Evolutionary conservation across 1,284 basidiomycete genomes (phyloP), one percentile per base, ranked within the genome.

Genomic region (Apiotrichum domesticum): DNA sequence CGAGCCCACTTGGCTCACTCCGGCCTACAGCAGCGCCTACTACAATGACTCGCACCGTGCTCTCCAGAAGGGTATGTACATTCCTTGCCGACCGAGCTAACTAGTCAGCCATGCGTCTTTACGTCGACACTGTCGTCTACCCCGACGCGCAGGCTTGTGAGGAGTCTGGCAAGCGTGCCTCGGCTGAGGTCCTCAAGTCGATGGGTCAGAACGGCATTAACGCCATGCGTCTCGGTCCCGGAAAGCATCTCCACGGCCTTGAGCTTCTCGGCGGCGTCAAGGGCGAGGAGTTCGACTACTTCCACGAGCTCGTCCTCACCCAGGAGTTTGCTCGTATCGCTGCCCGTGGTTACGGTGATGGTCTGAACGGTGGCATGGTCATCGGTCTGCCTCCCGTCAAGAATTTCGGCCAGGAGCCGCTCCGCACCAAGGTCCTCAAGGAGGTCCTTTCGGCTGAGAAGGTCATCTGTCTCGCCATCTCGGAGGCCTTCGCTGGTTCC

Each of bases 401-500:
- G 52, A 61, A 61, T 52, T 73, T 73, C 90, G 44, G 83, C 34
- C 81, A 87, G 33, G 88, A 85, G 58, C 72, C 72, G 13, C 55
- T 75, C 46, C 60, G 68, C 56, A 63, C 70, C n/a, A 85, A 84
- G 69, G 79, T 97, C 59, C 80, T 96, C 34, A 85, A 89, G 41
- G 89, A 90, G 34, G 84, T 94, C 6, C 80, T 97, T 49, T 78
- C 82, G 9, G 91, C 67, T 11, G 58, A 75, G 46, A 75, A 88
- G 75, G 91, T 90, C 60, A 84, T 84, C 71, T 78, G 85, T 65
- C 81, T 98, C 52, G 94, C 94, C 43, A 87, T 97, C 61, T 83
- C 84, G 14, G 87, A 90, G 74, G 91, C 94, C 0, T 90, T 89
- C 66, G 94, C 93, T 7, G 93, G 93, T 6, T 90, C 88, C 62